A percentile compares a stretch with the other conserved stretches of the same genome.
Conservation (phyloP, 331 rosid species). For the Spiraea crenata region DNA sequence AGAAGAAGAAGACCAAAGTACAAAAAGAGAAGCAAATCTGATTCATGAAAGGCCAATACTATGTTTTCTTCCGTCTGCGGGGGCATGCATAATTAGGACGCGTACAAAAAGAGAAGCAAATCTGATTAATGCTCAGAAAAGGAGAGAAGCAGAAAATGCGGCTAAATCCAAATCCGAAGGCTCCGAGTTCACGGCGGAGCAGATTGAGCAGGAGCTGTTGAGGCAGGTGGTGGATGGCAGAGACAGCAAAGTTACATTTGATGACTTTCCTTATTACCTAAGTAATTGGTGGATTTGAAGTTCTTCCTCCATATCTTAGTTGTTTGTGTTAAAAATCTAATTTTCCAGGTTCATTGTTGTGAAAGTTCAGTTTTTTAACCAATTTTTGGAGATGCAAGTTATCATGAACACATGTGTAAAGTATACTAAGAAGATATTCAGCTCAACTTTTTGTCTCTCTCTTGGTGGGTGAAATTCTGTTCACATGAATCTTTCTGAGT, state of each 20-base stretch:
- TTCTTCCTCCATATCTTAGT: not conserved
- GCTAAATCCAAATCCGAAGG: too few species aligned
- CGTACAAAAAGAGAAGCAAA: too few species aligned
- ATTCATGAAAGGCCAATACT: too few species aligned
- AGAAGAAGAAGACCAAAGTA: too few species aligned
- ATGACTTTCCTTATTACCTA: conserved; percentile 78
- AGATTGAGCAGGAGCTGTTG: conserved; percentile 68
- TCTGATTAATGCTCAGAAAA: too few species aligned
- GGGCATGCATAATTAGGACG: too few species aligned
- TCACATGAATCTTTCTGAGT: conserved; percentile 3
- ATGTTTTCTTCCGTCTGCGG: too few species aligned
- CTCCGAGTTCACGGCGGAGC: conserved; percentile 71
- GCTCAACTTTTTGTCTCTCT: not conserved
- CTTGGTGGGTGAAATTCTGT: conserved; percentile 5
- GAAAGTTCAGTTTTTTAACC: not conserved
- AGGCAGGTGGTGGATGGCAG: conserved; percentile 61
- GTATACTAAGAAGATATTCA: too few species aligned
- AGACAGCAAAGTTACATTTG: conserved; percentile 52
- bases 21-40: too few species aligned
- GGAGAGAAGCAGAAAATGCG: too few species aligned
- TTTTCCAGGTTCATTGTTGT: conserved; percentile 5
- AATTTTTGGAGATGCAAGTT: not conserved
- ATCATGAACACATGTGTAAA: too few species aligned
- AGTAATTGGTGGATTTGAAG: conserved; percentile 34
- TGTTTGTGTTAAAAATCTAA: not conserved